These are phyloP conservation scores for Dictyostelium capitatum DNA, from an alignment of 78 protist species.

Conservation along the genomic window DNA sequence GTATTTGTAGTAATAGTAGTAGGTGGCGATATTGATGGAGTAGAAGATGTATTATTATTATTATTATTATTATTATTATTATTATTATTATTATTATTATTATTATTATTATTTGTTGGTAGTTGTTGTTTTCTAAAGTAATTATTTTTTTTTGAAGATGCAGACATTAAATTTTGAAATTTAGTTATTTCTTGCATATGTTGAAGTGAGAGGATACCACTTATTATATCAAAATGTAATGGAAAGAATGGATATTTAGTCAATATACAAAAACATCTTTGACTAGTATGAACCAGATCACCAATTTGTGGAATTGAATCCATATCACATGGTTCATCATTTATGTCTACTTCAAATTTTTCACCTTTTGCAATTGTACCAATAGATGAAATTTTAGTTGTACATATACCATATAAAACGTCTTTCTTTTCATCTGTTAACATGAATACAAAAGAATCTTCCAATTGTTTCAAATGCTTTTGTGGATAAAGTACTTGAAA, in stretches of 20 bases:
- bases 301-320: conserved; percentile 3
- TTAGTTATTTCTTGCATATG: conserved; percentile 59
- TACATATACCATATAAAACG: conserved; percentile 67
- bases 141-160: not conserved
- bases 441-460: conserved; percentile 75
- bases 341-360: conserved; percentile 24
- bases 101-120: not conserved
- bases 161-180: conserved; percentile 31
- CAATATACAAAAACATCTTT: conserved; percentile 45
- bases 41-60: not conserved
- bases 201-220: conserved; percentile 16
- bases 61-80: not conserved
- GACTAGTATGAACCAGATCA: conserved; percentile 24
- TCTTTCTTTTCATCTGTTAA: conserved; percentile 68
- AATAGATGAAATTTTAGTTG: conserved; percentile 17
- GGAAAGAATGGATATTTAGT: conserved; percentile 70
- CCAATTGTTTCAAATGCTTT: conserved; percentile 50
- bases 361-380: not conserved
- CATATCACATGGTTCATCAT: conserved; percentile 18
- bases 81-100: not conserved
- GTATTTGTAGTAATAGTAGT: not conserved
- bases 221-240: conserved; percentile 60
- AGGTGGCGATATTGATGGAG: too few relatives aligned
- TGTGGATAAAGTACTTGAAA: conserved; percentile 48
- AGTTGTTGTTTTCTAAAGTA: not conserved